phyloP scores from a whole-genome alignment of 2,329 filamentous ascomycete species.

The Pyrenochaeta sp. region DNA sequence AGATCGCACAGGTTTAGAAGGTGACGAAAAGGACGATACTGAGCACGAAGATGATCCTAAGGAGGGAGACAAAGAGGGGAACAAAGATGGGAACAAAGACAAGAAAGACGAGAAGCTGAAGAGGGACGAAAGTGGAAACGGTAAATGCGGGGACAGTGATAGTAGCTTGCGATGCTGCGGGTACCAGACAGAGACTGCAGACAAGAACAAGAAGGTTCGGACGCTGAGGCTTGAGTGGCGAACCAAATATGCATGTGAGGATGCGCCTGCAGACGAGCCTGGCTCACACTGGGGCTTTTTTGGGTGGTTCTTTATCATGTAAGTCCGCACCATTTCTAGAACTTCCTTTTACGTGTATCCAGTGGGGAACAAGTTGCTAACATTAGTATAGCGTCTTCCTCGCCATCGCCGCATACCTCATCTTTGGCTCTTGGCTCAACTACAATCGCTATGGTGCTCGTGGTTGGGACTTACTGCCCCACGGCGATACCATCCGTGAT shows the following conservation, averaged over 20 bases:
- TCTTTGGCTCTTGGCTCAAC: constrained; percentile 98
- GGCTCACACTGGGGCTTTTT: constrained; percentile 88
- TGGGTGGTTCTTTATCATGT: constrained; percentile 96
- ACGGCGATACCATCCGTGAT: constrained; percentile 91
- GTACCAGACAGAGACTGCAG: constrained; percentile 64
- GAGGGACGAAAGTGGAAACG: constrained; percentile 28
- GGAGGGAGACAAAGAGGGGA: constrained; percentile 54
- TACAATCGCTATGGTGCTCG: constrained; percentile 96
- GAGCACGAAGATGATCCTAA: constrained; percentile 62
- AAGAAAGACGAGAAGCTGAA: constrained; percentile 28
- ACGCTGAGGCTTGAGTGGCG: constrained; percentile 82
- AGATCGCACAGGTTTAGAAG: constrained; percentile 75
- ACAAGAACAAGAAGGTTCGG: constrained; percentile 61
- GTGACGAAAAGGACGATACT: constrained; percentile 66
- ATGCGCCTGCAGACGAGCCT: constrained; percentile 53
- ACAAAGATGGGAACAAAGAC: constrained; percentile 27
- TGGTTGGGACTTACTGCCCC: constrained; percentile 93
- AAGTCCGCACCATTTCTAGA: constrained; percentile 49
- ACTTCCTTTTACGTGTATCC: neutral
- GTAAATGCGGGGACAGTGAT: constrained; percentile 42
- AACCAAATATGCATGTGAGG: constrained; percentile 82
- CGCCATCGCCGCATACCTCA: constrained; percentile 85
- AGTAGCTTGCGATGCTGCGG: constrained; percentile 77
- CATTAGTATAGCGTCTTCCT: constrained; percentile 75
- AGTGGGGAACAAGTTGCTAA: constrained; percentile 11